Base-by-base conservation (phyloP, 2,329 filamentous ascomycete genomes). In the Macroventuria anomochaeta region DNA sequence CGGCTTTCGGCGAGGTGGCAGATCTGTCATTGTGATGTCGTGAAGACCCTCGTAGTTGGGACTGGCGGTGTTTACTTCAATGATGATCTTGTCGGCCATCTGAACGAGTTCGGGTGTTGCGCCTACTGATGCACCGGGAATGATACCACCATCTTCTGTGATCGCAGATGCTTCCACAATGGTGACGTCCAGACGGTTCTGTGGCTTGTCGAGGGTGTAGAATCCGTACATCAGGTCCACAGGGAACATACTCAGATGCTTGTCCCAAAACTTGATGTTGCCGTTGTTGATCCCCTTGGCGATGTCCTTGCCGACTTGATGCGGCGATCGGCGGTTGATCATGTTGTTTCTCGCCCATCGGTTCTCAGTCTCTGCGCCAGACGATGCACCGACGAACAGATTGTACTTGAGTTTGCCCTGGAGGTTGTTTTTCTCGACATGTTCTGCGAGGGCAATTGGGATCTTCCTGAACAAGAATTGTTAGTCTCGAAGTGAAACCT, bases 171-270 rank as follows among this genome's bases (percentile, higher is more conserved):
- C 91, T 77, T 95, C 91, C 13, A 96, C 88, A 37, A 96, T 88
- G 0, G 88, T 89, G 0, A 96, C 90, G 68, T 96, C 91, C 25
- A 96, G 80, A 46, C 84, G 87, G 70, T 88, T 90, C 58, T 83
- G 83, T 5, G 86, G 83, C 70, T 88, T 88, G 72, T 96, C 84
- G 74, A 91, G 87, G 11, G 91, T 96, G 79, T 96, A 96, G 76
- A 83, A 93, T 25, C 90, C 78, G 73, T 95, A 95, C 74, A 93
- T 88, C 61, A 96, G 80, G 72, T 96, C 91, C 32, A 88, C 83
- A 3, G 91, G 91, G 74, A 96, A 96, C 91, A 96, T 96, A 76
- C 88, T 92, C 71, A 96, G 75, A 79, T 96, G 91, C 80, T 96
- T 96, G 75, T 96, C 91, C 72, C 96, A 96, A 77, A 96, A 96